Evolutionary conservation across 805 yeast species (phyloP).

Genomic region (Starmerella apis): DNA sequence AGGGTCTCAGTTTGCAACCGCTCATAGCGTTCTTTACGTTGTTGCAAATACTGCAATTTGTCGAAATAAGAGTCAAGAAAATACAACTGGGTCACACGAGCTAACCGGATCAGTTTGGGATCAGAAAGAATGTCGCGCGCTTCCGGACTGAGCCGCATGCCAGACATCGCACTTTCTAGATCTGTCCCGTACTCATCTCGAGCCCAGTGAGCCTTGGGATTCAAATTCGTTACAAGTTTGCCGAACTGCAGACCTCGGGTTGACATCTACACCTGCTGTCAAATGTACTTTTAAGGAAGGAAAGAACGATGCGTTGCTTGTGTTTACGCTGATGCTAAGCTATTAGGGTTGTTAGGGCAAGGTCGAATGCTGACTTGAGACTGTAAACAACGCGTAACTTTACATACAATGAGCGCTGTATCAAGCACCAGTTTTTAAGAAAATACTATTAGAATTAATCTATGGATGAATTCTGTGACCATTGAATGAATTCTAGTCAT

Average conservation of each 20-base stretch:
- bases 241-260: conserved; percentile 20
- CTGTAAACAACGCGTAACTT: not conserved
- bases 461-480: too few relatives aligned
- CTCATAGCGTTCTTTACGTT: conserved; percentile 69
- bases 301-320: not conserved
- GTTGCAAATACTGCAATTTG: conserved; percentile 82
- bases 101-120: conserved; percentile 72
- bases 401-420: too few relatives aligned
- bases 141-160: conserved; percentile 18
- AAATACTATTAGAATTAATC: too few relatives aligned
- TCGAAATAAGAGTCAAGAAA: conserved; percentile 94
- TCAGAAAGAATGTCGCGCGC: conserved; percentile 44
- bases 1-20: conserved; percentile 49
- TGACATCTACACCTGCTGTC: conserved; percentile 7
- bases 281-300: not conserved
- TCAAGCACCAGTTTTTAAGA: too few relatives aligned
- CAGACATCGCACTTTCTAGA: conserved; percentile 13
- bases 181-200: conserved; percentile 10
- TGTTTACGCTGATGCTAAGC: not conserved
- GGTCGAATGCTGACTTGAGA: not conserved
- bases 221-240: conserved; percentile 21
- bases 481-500: too few relatives aligned
- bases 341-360: not conserved
- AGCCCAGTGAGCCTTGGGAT: conserved; percentile 8
- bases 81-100: conserved; percentile 85